Percentiles rank a stretch among this genome's conserved stretches.
These are phyloP conservation scores for Xylariaceae sp. DNA, from an alignment of 2,329 filamentous ascomycete genomes.

Conservation along the genomic window DNA sequence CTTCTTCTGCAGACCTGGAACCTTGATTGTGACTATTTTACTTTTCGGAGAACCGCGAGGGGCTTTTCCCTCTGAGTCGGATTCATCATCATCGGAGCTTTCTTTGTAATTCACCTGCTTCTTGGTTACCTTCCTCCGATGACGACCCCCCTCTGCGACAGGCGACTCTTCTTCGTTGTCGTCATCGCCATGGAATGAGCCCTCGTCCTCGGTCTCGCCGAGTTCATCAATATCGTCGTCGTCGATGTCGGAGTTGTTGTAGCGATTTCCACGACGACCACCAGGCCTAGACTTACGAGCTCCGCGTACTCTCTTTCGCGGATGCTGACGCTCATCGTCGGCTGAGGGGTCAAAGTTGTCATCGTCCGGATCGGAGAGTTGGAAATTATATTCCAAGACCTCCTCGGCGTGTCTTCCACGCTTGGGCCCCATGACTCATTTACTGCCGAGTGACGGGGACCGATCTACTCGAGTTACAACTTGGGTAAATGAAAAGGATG, in stretches of 20 bases:
- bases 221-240: conserved; percentile 53
- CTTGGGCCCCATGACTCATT: conserved; percentile 45
- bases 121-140: conserved; percentile 44
- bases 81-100: conserved; percentile 40
- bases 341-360: conserved; percentile 60
- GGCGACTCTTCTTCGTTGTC: conserved; percentile 34
- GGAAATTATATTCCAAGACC: conserved; percentile 59
- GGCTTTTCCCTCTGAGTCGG: conserved; percentile 35
- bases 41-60: conserved; percentile 36
- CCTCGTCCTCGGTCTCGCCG: conserved; percentile 52
- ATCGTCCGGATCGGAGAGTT: conserved; percentile 64
- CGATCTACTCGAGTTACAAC: conserved; percentile 3
- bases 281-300: conserved; percentile 33
- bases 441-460: neutral
- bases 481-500: neutral
- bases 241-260: conserved; percentile 61
- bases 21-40: conserved; percentile 47
- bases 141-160: conserved; percentile 41
- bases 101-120: conserved; percentile 47
- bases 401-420: conserved; percentile 48
- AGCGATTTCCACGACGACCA: conserved; percentile 36
- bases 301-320: conserved; percentile 41
- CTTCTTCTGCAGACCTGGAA: conserved; percentile 26
- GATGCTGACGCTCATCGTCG: conserved; percentile 34
- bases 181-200: conserved; percentile 40